A percentile compares a stretch with the other conserved stretches of the same genome.
Evolutionary conservation across 768 basidiomycete genomes (phyloP).

Genomic region (Boletus bicolor): DNA sequence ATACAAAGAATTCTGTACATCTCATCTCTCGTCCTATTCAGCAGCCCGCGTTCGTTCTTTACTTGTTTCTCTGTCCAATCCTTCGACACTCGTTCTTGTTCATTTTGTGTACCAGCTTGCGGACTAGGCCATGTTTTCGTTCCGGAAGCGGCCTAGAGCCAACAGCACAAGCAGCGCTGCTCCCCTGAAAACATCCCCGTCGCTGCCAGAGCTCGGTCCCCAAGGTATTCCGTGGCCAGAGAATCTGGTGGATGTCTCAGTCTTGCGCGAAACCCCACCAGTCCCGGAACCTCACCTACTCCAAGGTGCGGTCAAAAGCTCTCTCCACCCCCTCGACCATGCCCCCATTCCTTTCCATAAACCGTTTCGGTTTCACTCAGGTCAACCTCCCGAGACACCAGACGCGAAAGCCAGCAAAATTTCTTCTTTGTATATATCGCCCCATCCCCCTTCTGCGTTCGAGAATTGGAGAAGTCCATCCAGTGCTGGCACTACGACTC

Average conservation of each 20-base stretch:
- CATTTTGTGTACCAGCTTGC: conserved; percentile 21
- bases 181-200: conserved; percentile 69
- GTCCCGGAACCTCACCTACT: conserved; percentile 34
- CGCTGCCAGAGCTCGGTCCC: conserved; percentile 71
- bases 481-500: conserved; percentile 37
- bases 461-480: conserved; percentile 47
- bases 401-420: conserved; percentile 38
- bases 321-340: conserved; percentile 51
- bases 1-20: conserved; percentile 18
- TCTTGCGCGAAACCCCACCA: conserved; percentile 47
- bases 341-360: conserved; percentile 75
- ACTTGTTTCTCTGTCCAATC: conserved; percentile 23
- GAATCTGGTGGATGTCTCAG: conserved; percentile 70
- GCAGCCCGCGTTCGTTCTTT: conserved; percentile 24
- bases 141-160: conserved; percentile 61
- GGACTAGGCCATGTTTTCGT: conserved; percentile 59
- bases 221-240: conserved; percentile 85
- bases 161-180: conserved; percentile 38
- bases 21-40: conserved; percentile 9
- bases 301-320: conserved; percentile 71
- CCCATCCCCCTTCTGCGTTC: conserved; percentile 57
- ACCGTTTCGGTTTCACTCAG: conserved; percentile 61
- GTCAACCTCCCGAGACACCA: conserved; percentile 27
- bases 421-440: conserved; percentile 67
- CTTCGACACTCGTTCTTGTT: conserved; percentile 23